These are phyloP conservation scores for Suillus americanus DNA, from an alignment of 768 basidiomycete genomes.

Conservation along the genomic window DNA sequence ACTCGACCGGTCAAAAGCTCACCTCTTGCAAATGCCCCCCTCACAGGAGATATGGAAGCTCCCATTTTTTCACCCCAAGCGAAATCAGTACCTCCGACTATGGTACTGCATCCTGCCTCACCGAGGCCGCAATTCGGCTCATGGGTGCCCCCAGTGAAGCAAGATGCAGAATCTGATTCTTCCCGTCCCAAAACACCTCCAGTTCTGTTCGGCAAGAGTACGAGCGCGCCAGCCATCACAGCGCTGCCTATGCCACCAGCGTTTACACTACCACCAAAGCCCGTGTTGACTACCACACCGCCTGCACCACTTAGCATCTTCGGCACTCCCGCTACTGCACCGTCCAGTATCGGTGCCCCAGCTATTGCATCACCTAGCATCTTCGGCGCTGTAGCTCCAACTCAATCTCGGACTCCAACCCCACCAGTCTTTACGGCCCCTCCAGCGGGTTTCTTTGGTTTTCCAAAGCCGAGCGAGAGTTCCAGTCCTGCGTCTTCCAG, in stretches of 20 bases:
- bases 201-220: conserved; percentile 33
- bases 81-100: conserved; percentile 20
- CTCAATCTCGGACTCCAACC: neutral
- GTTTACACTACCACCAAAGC: conserved; percentile 10
- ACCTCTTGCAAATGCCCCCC: conserved; percentile 60
- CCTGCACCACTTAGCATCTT: conserved; percentile 4
- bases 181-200: conserved; percentile 52
- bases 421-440: neutral
- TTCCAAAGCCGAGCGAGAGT: conserved; percentile 2
- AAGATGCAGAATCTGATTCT: conserved; percentile 23
- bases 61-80: conserved; percentile 12
- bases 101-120: conserved; percentile 38
- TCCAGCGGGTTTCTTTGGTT: neutral
- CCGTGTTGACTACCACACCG: conserved; percentile 8
- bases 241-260: conserved; percentile 10
- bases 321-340: neutral
- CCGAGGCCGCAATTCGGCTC: conserved; percentile 40
- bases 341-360: neutral
- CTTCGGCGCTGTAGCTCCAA: neutral
- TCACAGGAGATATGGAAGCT: conserved; percentile 42
- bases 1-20: conserved; percentile 71
- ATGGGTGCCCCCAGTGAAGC: conserved; percentile 24
- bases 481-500: conserved; percentile 9
- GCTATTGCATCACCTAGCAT: conserved; percentile 2
- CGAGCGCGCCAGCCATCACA: conserved; percentile 15